Base-by-base conservation (phyloP, 2,329 filamentous ascomycete species). In the Neopestalotiopsis sp. region DNA sequence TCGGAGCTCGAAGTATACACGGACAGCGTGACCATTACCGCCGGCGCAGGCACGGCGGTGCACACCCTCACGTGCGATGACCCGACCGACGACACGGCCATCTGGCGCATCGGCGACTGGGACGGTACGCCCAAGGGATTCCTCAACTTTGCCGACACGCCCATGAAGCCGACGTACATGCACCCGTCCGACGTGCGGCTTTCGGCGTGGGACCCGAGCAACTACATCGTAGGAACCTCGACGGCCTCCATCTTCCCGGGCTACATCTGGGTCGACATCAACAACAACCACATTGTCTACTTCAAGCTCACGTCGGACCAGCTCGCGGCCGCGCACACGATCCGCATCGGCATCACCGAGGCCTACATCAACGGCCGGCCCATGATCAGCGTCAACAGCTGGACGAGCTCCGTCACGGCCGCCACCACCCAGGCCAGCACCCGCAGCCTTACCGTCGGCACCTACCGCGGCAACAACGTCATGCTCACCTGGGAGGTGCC, bases 151-250 rank as follows among this genome's bases (percentile, higher is more conserved):
- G 78, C 74, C 59, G 78, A 80, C 61, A 78, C 76, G 7, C 77
- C 80, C 6, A 81, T 81, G 76, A 80, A 82, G 70, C 81, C 78
- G 5, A 82, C 80, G 0, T 82, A 81, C 68, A 82, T 82, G 80
- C 81, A 82, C 66, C 80, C 80, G 2, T 81, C 77, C 1, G 77
- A 79, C 69, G 73, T 71, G 64, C 76, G 76, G 1, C 75, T 80
- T 42, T 67, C 75, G 14, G 70, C 71, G 14, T 80, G 78, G 78
- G 75, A 76, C 59, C 70, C 75, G 9, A 72, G 72, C 62, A 80
- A 79, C 73, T 79, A 76, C 70, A 80, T 79, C 61, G 74, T 80
- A 14, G 79, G 79, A 64, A 79, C 79, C 10, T 77, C 76, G 30
- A 70, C 77, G 4, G 73, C 74, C 3, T 79, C 74, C 67, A 71